Base-by-base conservation (phyloP, 2,329 filamentous ascomycete species). In the Epicoccum sorghinum region DNA sequence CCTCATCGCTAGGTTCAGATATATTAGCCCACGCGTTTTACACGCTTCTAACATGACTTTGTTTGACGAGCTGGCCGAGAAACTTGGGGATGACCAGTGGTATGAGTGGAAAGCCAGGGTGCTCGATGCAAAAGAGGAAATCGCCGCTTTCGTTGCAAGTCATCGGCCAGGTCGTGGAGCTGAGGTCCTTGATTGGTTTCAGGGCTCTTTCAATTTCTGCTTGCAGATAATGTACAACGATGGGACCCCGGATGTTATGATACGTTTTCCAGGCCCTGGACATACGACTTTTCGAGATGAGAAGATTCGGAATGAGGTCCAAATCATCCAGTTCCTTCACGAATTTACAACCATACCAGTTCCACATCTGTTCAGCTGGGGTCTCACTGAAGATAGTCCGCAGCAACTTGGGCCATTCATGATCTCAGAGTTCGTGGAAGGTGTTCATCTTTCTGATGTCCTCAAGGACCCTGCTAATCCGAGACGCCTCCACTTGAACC, bases 321-420 rank as follows among this genome's bases (percentile, higher is more conserved):
- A 61, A 41, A 36, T 58, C 33, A 54, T 63, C 24, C 36, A 61
- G 36, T 63, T 59, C 56, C 52, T 63, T 18, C 50, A 52, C 3
- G 44, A 61, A 32, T 45, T 50, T 29, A 63, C 60, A n/a, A 50
- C 59, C 12, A 60, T 60, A 27, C 57, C 51, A 32, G 55, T 62
- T 32, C 57, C 57, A 27, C 57, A 49, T 33, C 23, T 62, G 43
- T 42, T 60, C 10, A 57, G 59, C 55, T 58, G 49, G 55, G 63
- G 64, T 25, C 41, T 55, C 37, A 59, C 45, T 22, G 55, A 59
- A 47, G 61, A 65, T 13, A 64, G 59, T 48, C 61, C 61, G 30
- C 55, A 62, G 46, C 53, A 57, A 6, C 57, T 69, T 5, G 63
- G 66, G 36, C 64, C 63, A 29, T 67, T 69, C 44, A 67, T 66